Base-by-base conservation (phyloP, 75 land plant genomes). In the Sequoia sempervirens region DNA sequence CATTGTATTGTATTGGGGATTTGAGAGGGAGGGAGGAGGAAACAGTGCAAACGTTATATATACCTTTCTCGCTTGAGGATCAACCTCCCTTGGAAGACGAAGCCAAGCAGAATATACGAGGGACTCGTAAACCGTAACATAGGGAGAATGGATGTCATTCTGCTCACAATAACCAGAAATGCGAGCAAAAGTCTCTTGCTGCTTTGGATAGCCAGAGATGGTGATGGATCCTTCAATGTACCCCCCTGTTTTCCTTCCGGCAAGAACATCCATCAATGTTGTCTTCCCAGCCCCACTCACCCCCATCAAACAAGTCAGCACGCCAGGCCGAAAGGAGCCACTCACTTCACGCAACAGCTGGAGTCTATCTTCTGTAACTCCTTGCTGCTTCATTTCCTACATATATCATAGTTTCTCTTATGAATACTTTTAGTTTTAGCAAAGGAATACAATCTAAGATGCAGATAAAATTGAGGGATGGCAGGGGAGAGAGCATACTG, bases 231-330 rank as follows among this genome's bases (percentile, higher is more conserved):
- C 87, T 52, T 81, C 81, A 17, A 76, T 76, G 26, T 85, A 61
- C 56, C 87, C 81, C 9, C 87, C 30, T 5, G 79, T 75, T 43
- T 75, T 75, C 45, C 79, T 40, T 20, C 79, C 79, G 0, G 45
- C 54, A 52, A 81, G 82, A 54, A 94, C 96, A 90, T 94, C 96
- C 96, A 94, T 93, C 12, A 94, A 72, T 20, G 96, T 94, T 6
- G 93, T 83, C 81, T 83, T 83, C 6, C 84, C 84, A 18, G 84
- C 84, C 9, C 84, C 84, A 9, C 84, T 61, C 9, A 75, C 84
- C 2, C 84, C 84, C 26, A 83, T 11, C 28, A 83, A 83, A 18
- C 38, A 34, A 26, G 84, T 83, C 13, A 83, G 84, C 5, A 83
- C 75, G 3, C 84, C 84, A 36, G 75, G 84, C 38, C 84, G 73